Evolutionary conservation across 1,139 yeast species (phyloP).

Genomic region (Williopsis jadinii): DNA sequence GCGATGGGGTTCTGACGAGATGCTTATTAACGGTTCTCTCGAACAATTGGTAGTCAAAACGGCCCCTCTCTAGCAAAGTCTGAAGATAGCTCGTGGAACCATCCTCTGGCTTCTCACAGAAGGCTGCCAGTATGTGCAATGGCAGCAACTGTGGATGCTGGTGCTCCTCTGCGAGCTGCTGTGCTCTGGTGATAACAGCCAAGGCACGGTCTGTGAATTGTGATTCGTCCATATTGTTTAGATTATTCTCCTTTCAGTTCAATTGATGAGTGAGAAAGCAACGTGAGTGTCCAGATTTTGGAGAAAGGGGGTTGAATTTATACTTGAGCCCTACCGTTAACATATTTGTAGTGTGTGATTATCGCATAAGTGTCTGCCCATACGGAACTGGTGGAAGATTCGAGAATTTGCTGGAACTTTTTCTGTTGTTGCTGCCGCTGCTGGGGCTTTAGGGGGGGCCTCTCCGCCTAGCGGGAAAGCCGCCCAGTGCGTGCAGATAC

Average conservation of each 20-base stretch:
- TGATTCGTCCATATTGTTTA: conserved; percentile 43
- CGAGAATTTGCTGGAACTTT: background rate
- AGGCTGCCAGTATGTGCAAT: conserved; percentile 84
- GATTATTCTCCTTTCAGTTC: background rate
- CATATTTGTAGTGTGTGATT: no score
- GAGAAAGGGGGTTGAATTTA: background rate
- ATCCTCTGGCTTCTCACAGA: conserved; percentile 72
- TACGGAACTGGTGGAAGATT: background rate
- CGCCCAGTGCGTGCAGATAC: background rate
- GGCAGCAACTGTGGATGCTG: conserved; percentile 80
- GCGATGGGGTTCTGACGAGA: conserved; percentile 80
- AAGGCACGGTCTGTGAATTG: conserved; percentile 93
- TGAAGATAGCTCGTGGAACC: conserved; percentile 60
- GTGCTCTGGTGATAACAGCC: conserved; percentile 70
- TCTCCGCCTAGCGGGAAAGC: no score
- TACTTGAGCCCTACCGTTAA: background rate
- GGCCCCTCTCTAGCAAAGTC: conserved; percentile 79
- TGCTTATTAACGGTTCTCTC: conserved; percentile 77
- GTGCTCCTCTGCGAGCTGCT: conserved; percentile 76
- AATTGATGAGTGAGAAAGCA: no score
- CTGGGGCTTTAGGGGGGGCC: no score
- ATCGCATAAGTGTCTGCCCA: no score
- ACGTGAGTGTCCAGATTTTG: no score
- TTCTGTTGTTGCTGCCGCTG: no score
- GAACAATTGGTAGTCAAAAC: conserved; percentile 79